These are phyloP conservation scores for Leptodontidium sp. DNA, from an alignment of 2,329 filamentous ascomycete species.

Conservation along the genomic window DNA sequence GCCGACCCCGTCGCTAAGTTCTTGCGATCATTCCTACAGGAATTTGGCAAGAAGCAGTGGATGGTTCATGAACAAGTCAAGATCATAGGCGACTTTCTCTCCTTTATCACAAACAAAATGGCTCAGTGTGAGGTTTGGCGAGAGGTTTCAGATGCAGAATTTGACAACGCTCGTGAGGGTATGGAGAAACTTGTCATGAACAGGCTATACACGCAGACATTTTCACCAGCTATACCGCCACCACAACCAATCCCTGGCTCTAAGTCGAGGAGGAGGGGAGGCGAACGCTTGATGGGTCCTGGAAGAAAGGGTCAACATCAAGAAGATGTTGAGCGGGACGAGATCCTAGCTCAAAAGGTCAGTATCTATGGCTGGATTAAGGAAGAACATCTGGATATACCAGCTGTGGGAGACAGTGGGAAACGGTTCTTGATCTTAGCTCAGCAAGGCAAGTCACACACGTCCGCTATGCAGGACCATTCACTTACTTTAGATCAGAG, in stretches of 20 bases:
- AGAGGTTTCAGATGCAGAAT: slow-evolving; percentile 93
- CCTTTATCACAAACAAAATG: slow-evolving; percentile 99
- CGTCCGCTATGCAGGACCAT: neutral
- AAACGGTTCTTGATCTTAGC: slow-evolving; percentile 87
- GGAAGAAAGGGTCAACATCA: slow-evolving; percentile 96
- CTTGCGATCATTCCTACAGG: slow-evolving; percentile 89
- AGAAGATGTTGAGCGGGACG: slow-evolving; percentile 95
- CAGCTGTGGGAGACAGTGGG: slow-evolving; percentile 83
- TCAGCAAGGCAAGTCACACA: slow-evolving; percentile 72
- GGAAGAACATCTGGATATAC: slow-evolving; percentile 93
- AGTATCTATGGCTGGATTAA: slow-evolving; percentile 95
- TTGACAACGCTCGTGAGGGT: slow-evolving; percentile 96
- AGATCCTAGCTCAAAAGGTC: slow-evolving; percentile 95
- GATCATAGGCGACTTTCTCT: slow-evolving; percentile 94
- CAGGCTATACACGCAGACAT: slow-evolving; percentile 91
- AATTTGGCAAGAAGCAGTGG: slow-evolving; percentile 98
- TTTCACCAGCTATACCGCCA: slow-evolving; percentile 89
- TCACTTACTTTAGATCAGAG: slow-evolving; percentile 62
- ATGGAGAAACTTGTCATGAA: slow-evolving; percentile 99
- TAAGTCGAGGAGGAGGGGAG: slow-evolving; percentile 72
- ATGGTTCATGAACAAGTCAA: slow-evolving; percentile 99
- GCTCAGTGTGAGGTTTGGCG: slow-evolving; percentile 95
- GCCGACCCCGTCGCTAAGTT: slow-evolving; percentile 98
- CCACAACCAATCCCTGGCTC: slow-evolving; percentile 76
- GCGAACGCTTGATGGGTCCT: slow-evolving; percentile 74